These are phyloP conservation scores for Prunus mume DNA, from an alignment of 306 rosid species.

Conservation along the genomic window DNA sequence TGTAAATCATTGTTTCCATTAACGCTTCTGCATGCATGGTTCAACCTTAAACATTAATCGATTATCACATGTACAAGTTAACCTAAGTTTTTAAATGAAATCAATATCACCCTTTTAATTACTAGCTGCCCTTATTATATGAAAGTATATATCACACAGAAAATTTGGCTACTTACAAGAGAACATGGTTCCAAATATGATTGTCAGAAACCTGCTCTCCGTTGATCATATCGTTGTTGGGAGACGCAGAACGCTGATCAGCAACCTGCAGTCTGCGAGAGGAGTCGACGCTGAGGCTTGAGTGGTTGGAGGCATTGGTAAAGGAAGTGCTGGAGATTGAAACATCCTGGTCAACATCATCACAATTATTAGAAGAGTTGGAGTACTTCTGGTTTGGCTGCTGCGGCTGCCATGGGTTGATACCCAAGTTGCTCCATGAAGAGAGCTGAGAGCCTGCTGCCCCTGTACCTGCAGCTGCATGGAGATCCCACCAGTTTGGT, in stretches of 20 bases:
- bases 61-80: background rate
- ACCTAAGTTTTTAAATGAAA: background rate
- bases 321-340: conserved; percentile 69
- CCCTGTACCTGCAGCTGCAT: conserved; percentile 10
- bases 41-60: background rate
- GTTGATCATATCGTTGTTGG: conserved; percentile 40
- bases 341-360: conserved; percentile 47
- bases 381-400: conserved; percentile 57
- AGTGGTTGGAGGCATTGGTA: conserved; percentile 80
- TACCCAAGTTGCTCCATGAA: conserved; percentile 39
- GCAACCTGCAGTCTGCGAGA: conserved; percentile 37
- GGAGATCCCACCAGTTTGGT: conserved; percentile 73
- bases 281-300: conserved; percentile 64
- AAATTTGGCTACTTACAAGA: conserved; percentile 49
- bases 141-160: background rate
- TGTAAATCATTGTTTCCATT: conserved; percentile 50
- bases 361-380: conserved; percentile 55
- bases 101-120: background rate
- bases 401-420: conserved; percentile 25
- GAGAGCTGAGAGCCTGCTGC: conserved; percentile 23
- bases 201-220: conserved; percentile 61
- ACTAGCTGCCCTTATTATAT: background rate
- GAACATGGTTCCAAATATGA: conserved; percentile 76
- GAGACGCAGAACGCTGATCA: conserved; percentile 42
- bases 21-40: conserved; percentile 41